Conservation (phyloP, 78 protist species). For the Neovahlkampfia damariscottae region DNA sequence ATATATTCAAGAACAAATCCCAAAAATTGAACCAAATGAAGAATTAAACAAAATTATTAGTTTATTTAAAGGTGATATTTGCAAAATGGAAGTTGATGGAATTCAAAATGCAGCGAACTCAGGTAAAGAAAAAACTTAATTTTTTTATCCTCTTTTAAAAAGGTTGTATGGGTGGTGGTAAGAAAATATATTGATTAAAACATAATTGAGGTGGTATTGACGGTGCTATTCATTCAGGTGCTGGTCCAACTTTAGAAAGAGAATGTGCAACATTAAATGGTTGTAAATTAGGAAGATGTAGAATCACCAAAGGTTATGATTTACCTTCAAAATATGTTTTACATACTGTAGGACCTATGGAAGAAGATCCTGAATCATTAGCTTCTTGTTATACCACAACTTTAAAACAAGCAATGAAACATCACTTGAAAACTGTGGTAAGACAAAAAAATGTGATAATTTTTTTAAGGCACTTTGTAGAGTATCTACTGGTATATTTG, state of each 20-base stretch:
- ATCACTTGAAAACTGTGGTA: conserved; percentile 16
- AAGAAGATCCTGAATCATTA: neutral
- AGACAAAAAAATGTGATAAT: too few relatives aligned
- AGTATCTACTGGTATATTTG: conserved; percentile 53
- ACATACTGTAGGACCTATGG: conserved; percentile 61
- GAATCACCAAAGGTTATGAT: conserved; percentile 28
- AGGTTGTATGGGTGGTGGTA: conserved; percentile 30
- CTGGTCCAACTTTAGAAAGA: conserved; percentile 30
- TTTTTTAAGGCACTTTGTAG: too few relatives aligned
- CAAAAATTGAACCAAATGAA: too few relatives aligned
- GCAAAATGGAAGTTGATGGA: conserved; percentile 34
- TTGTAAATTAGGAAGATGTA: conserved; percentile 25
- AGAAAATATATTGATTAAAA: too few relatives aligned
- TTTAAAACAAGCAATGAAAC: neutral
- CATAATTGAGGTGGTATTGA: too few relatives aligned
- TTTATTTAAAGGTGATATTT: conserved; percentile 31
- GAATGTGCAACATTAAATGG: conserved; percentile 24
- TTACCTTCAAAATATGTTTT: conserved; percentile 36
- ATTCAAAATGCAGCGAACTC: conserved; percentile 67
- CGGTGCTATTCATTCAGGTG: conserved; percentile 45
- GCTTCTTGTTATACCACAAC: neutral
- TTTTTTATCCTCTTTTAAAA: too few relatives aligned
- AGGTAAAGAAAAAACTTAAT: too few relatives aligned
- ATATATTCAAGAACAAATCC: too few relatives aligned
- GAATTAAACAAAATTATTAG: conserved; percentile 5